Base-by-base conservation (phyloP, 2,329 filamentous ascomycete genomes). In the Venturia effusa region DNA sequence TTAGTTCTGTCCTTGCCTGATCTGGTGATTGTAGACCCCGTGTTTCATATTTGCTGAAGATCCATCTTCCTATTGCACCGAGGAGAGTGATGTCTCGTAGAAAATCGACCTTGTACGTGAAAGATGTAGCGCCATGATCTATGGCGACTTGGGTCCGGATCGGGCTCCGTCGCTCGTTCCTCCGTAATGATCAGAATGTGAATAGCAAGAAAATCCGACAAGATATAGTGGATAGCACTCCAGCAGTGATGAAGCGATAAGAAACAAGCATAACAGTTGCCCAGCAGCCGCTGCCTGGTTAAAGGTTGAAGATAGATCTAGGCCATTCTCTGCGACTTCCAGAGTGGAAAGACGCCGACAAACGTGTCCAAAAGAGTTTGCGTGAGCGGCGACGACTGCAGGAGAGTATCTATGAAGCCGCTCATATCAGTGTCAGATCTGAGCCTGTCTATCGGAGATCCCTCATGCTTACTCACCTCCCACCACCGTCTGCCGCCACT, bases 1-100 rank as follows among this genome's bases (percentile, higher is more conserved):
- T 6, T 39, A 17, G 10, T 60, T 22, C 30, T 15, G 17, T 60
- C 57, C 30, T 60, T 32, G 10, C 57, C 57, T 32, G 57, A 61
- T 22, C 15, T 61, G 60, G 39, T 61, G 60, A 15, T 61, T 61
- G 39, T 61, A 61, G 4, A 61, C 13, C 17, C 60, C 60, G 27
- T 61, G 45, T 37, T 3, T 7, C 1, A 48, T 3, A 10, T 22
- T 34, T 10, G 60, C 60, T 3, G 39, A n/a, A 15, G 60, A 27
- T 1, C 60, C 60, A 27, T 61, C 60, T 27, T 41, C 60, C 24
- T 61, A 61, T 19, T 11, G 27, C 39, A 11, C 48, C 39, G 30
- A 61, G 39, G 7, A 61, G 39, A 34, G n/a, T 61, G 19, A 61
- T 48, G 60, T 61, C 60, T 7, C 22, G n/a, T 7, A 39, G 60